These are phyloP conservation scores for Dujonia santamariae DNA, from an alignment of 1,139 yeast species.

Conservation along the genomic window DNA sequence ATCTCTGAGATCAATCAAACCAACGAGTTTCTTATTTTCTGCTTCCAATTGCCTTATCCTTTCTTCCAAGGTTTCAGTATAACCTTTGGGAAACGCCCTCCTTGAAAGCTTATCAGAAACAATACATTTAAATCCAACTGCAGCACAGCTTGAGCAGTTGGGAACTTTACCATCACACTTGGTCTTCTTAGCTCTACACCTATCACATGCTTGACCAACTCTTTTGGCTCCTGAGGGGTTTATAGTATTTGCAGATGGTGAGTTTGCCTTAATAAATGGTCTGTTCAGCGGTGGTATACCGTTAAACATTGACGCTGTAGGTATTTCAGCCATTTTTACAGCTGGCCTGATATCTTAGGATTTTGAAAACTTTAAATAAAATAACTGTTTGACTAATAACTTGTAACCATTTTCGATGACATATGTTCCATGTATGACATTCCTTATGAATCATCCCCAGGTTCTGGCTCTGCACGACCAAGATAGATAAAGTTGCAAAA, in stretches of 20 bases:
- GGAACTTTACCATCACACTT: slow-evolving; percentile 69
- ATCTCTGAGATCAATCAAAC: slow-evolving; percentile 56
- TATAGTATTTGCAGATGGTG: slow-evolving; percentile 47
- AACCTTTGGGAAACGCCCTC: slow-evolving; percentile 49
- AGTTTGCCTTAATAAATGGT: slow-evolving; percentile 5
- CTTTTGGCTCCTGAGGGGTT: slow-evolving; percentile 62
- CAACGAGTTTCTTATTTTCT: slow-evolving; percentile 41
- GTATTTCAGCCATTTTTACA: too few relatives aligned
- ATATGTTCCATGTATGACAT: too few relatives aligned
- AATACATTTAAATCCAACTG: slow-evolving; percentile 43
- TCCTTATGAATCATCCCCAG: too few relatives aligned
- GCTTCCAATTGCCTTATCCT: slow-evolving; percentile 44
- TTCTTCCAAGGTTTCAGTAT: slow-evolving; percentile 47
- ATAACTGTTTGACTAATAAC: too few relatives aligned
- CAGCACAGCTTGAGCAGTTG: slow-evolving; percentile 38
- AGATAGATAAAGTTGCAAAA: too few relatives aligned
- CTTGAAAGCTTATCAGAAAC: slow-evolving; percentile 45
- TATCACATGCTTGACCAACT: slow-evolving; percentile 83
- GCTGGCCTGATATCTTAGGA: too few relatives aligned
- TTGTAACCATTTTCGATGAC: too few relatives aligned
- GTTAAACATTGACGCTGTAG: too few relatives aligned
- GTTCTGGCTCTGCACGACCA: too few relatives aligned
- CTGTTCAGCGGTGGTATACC: too few relatives aligned
- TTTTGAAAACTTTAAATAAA: too few relatives aligned
- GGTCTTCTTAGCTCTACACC: slow-evolving; percentile 80